A percentile compares a stretch with the other conserved stretches of the same genome.
phyloP scores from a whole-genome alignment of 2,329 filamentous ascomycete species.

The Sporothrix pseudoabietina region DNA sequence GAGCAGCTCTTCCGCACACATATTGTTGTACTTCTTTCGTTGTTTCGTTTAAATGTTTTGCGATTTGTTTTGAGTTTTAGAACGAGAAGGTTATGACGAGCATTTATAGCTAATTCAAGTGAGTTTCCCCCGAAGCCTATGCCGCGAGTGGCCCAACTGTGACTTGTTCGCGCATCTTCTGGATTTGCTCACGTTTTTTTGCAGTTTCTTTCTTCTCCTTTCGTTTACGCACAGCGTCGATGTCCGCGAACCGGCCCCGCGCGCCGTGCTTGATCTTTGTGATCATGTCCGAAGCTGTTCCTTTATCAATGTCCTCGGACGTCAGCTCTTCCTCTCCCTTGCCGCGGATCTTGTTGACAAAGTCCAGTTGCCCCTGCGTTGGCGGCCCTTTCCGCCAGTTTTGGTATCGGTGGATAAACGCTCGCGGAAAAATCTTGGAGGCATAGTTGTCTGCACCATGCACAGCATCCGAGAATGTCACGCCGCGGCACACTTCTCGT shows the following conservation, averaged over 20 bases:
- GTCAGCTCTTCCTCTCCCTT: conserved; percentile 56
- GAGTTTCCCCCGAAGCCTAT: conserved; percentile 37
- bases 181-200: conserved; percentile 45
- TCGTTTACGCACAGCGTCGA: conserved; percentile 57
- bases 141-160: conserved; percentile 53
- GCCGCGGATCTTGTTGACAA: conserved; percentile 66
- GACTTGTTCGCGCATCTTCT: conserved; percentile 54
- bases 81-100: not conserved
- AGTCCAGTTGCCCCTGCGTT: conserved; percentile 64
- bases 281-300: conserved; percentile 85
- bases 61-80: not conserved
- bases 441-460: conserved; percentile 85
- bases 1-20: not conserved
- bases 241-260: conserved; percentile 60
- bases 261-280: conserved; percentile 87
- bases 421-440: conserved; percentile 62
- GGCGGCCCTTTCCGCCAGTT: conserved; percentile 71
- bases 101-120: conserved; percentile 9
- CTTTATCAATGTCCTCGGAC: conserved; percentile 67
- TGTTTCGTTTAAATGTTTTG: not conserved
- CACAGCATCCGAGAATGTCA: conserved; percentile 73
- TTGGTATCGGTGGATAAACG: conserved; percentile 66
- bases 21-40: not conserved
- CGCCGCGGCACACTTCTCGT: conserved; percentile 64
- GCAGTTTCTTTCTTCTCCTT: conserved; percentile 45